These are phyloP conservation scores for Mycena belliarum DNA, from an alignment of 768 basidiomycete genomes.

Conservation along the genomic window DNA sequence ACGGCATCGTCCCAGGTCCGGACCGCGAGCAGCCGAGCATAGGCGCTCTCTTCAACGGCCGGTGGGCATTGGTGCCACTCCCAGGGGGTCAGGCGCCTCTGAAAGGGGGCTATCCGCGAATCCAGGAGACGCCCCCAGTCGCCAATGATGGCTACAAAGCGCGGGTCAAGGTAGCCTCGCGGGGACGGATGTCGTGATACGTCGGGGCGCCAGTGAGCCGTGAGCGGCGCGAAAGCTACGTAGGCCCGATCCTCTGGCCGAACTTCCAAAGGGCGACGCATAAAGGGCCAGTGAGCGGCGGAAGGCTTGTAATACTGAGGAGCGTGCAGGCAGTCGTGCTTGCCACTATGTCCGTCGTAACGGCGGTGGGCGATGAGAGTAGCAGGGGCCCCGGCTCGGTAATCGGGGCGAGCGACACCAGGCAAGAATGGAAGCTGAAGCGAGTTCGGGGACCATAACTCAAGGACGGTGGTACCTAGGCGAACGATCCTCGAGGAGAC, in stretches of 20 bases:
- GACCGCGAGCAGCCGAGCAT: not conserved
- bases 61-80: too few species aligned
- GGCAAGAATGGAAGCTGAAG: not conserved
- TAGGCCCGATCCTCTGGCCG: not conserved
- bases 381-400: not conserved
- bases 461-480: not conserved
- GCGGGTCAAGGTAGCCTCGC: too few species aligned
- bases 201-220: not conserved
- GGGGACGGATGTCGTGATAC: too few species aligned
- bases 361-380: not conserved
- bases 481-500: not conserved
- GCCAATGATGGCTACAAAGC: too few species aligned
- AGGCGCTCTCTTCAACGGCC: too few species aligned
- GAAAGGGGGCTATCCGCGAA: too few species aligned
- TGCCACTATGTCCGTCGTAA: not conserved
- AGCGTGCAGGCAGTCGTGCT: not conserved
- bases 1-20: not conserved
- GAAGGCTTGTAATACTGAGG: not conserved
- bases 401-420: not conserved
- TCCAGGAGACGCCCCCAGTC: too few species aligned
- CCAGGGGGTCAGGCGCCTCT: too few species aligned
- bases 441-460: slow-evolving; percentile 9
- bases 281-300: not conserved
- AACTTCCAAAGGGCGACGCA: not conserved
- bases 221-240: not conserved